These are phyloP conservation scores for Amanita inopinata DNA, from an alignment of 768 basidiomycete genomes.

Conservation along the genomic window DNA sequence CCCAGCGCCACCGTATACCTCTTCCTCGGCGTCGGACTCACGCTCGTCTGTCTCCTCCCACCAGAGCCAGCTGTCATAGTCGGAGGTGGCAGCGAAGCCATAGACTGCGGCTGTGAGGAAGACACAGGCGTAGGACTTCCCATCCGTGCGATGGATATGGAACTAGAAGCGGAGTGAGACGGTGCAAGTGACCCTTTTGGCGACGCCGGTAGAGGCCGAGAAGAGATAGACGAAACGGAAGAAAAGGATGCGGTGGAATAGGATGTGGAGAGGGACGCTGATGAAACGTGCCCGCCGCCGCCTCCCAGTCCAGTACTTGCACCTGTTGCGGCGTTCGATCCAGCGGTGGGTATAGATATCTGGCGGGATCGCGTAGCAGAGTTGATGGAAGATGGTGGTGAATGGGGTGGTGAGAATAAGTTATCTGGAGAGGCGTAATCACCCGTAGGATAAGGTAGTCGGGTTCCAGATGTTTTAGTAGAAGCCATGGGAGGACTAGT, in stretches of 20 bases:
- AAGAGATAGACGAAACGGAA: slow-evolving; percentile 17
- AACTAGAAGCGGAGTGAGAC: slow-evolving; percentile 6
- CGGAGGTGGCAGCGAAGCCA: slow-evolving; percentile 8
- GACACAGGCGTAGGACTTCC: slow-evolving; percentile 15
- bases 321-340: not conserved
- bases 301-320: not conserved
- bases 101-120: not conserved
- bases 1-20: slow-evolving; percentile 83
- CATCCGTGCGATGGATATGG: slow-evolving; percentile 12
- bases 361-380: slow-evolving; percentile 39
- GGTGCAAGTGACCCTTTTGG: slow-evolving; percentile 1
- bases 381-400: slow-evolving; percentile 43
- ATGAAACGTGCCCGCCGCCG: not conserved
- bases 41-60: slow-evolving; percentile 38
- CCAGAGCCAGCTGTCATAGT: slow-evolving; percentile 11
- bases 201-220: slow-evolving; percentile 11
- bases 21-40: slow-evolving; percentile 71
- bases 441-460: slow-evolving; percentile 75
- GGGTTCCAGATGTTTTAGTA: slow-evolving; percentile 35
- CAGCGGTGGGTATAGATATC: slow-evolving; percentile 21
- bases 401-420: slow-evolving; percentile 31
- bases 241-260: slow-evolving; percentile 17
- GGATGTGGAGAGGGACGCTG: slow-evolving; percentile 18
- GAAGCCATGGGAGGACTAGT: slow-evolving; percentile 56
- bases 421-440: slow-evolving; percentile 61